Evolutionary conservation across 2,329 filamentous ascomycete species (phyloP).

Genomic region (Boeremia exigua): DNA sequence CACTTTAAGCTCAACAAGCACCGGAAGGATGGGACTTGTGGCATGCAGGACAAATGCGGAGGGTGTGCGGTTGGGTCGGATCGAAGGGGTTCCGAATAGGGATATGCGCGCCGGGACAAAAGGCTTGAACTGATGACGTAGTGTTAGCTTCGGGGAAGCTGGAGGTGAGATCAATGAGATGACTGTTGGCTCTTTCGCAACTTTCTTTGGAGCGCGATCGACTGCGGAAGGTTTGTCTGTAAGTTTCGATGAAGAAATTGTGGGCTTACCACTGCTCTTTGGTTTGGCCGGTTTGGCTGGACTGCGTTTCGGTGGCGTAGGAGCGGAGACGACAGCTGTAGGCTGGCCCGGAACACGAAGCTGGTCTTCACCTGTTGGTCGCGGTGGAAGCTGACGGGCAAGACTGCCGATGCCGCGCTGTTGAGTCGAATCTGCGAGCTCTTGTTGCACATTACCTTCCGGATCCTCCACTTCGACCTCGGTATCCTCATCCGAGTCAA

Average conservation of each 20-base stretch:
- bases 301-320: not conserved
- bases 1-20: slow-evolving; percentile 65
- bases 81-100: slow-evolving; percentile 37
- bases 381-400: slow-evolving; percentile 1
- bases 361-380: not conserved
- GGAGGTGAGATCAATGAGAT: slow-evolving; percentile 10
- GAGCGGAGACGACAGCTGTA: not conserved
- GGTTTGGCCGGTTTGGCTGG: not conserved
- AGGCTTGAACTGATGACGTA: slow-evolving; percentile 35
- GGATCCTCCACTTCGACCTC: slow-evolving; percentile 16
- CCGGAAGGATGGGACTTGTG: slow-evolving; percentile 60
- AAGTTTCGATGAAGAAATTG: slow-evolving; percentile 1
- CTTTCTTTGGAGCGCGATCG: not conserved
- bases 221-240: not conserved
- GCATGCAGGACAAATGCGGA: slow-evolving; percentile 60
- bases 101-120: slow-evolving; percentile 40
- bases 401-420: not conserved
- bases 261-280: slow-evolving; percentile 9
- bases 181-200: not conserved
- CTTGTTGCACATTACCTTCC: slow-evolving; percentile 1
- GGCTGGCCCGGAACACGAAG: not conserved
- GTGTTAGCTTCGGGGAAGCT: slow-evolving; percentile 19
- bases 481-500: slow-evolving; percentile 40
- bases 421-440: not conserved
- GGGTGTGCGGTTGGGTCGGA: slow-evolving; percentile 23